Evolutionary conservation across 1,284 basidiomycete genomes (phyloP).

Genomic region (Austroboletus olivaceoglutinosus): DNA sequence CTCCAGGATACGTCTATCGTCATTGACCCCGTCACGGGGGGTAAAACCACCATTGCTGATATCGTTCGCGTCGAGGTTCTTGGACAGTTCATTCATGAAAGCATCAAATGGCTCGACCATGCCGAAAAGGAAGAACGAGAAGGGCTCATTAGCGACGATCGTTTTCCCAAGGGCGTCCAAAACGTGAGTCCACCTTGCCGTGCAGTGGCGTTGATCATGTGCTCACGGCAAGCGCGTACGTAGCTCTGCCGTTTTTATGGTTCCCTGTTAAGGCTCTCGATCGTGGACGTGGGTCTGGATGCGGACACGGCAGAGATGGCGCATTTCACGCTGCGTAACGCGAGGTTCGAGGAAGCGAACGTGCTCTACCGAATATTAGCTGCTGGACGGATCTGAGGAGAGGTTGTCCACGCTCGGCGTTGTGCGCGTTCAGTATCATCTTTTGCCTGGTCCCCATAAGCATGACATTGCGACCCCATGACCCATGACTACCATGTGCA

Average conservation of each 20-base stretch:
- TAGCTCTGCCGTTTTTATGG: conserved; percentile 76
- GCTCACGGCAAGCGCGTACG: conserved; percentile 4
- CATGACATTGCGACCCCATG: background rate
- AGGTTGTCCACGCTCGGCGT: background rate
- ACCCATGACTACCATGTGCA: background rate
- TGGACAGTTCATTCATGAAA: conserved; percentile 64
- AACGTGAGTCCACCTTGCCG: conserved; percentile 48
- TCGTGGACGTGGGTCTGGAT: conserved; percentile 60
- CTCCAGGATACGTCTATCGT: conserved; percentile 57
- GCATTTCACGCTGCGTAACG: conserved; percentile 66
- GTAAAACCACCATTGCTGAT: conserved; percentile 58
- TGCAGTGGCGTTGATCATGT: background rate
- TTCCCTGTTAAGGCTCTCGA: conserved; percentile 60
- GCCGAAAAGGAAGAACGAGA: conserved; percentile 64
- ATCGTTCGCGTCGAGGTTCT: conserved; percentile 61
- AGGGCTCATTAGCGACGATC: conserved; percentile 64
- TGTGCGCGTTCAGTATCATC: background rate
- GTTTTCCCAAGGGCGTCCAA: conserved; percentile 64
- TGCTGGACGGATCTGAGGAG: conserved; percentile 36
- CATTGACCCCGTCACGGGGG: conserved; percentile 37
- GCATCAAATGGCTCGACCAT: conserved; percentile 63
- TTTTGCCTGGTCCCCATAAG: background rate
- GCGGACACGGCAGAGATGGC: conserved; percentile 70
- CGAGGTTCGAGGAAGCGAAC: conserved; percentile 73
- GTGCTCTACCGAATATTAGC: conserved; percentile 62